These are phyloP conservation scores for Babesia caballi DNA, from an alignment of 169 alveolate species.

Conservation along the genomic window DNA sequence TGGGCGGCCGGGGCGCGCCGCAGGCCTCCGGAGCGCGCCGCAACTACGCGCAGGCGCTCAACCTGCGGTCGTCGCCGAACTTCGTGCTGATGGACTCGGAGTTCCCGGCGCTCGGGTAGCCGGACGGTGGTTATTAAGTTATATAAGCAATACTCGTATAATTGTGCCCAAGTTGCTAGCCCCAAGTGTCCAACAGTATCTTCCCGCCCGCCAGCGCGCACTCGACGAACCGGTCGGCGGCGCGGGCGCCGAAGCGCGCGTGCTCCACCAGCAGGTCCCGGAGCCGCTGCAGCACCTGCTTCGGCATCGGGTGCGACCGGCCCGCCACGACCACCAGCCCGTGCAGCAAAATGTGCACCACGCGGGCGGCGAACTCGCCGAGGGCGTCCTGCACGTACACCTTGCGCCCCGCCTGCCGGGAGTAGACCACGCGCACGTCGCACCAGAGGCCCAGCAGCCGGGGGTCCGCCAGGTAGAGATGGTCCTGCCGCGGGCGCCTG, in stretches of 20 bases:
- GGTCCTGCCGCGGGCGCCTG: conserved; percentile 50
- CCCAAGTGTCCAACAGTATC: conserved; percentile 63
- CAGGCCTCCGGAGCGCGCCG: conserved; percentile 4
- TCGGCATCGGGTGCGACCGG: conserved; percentile 68
- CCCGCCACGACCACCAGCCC: conserved; percentile 55
- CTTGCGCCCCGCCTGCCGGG: conserved; percentile 42
- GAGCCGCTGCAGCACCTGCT: conserved; percentile 39
- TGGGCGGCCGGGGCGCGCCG: conserved; percentile 10
- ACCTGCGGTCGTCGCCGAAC: conserved; percentile 1
- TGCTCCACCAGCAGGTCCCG: conserved; percentile 28
- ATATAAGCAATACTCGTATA: no score
- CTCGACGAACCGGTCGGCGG: conserved; percentile 45
- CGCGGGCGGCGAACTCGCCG: conserved; percentile 3
- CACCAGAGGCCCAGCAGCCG: conserved; percentile 35
- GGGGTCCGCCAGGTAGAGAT: conserved; percentile 24
- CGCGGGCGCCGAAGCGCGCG: conserved; percentile 35
- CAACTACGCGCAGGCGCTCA: conserved; percentile 56
- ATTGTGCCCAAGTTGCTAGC: background rate
- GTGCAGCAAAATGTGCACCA: conserved; percentile 18
- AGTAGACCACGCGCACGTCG: conserved; percentile 43
- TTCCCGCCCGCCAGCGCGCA: conserved; percentile 30
- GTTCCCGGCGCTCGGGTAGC: conserved; percentile 52
- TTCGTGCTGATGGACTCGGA: conserved; percentile 43
- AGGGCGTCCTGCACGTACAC: conserved; percentile 54
- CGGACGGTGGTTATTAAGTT: no score